phyloP scores from a whole-genome alignment of 495 filamentous ascomycete genomes.

The Aspergillus cavernicola region DNA sequence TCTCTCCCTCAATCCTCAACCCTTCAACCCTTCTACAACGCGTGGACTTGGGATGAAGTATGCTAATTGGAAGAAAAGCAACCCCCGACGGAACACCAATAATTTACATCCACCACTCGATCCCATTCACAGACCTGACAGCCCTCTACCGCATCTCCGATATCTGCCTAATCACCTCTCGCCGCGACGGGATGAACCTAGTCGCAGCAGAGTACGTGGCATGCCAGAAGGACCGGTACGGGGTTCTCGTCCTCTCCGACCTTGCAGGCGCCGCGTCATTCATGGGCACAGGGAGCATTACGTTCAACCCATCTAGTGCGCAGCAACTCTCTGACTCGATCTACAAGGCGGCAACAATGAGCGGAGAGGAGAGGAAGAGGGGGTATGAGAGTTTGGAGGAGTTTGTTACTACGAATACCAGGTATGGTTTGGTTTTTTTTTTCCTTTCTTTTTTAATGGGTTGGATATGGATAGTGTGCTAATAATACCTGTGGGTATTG shows the following conservation, averaged over 20 bases:
- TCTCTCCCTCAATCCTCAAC: background rate
- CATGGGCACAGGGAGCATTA: slow-evolving; percentile 71
- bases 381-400: slow-evolving; percentile 77
- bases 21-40: too few relatives aligned
- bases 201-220: slow-evolving; percentile 97
- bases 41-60: too few relatives aligned
- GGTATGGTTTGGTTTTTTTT: slow-evolving; percentile 46
- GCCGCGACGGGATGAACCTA: slow-evolving; percentile 95
- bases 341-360: slow-evolving; percentile 79
- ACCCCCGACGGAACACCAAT: slow-evolving; percentile 90
- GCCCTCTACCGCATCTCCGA: slow-evolving; percentile 88
- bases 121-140: slow-evolving; percentile 84
- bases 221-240: slow-evolving; percentile 76
- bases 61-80: slow-evolving; percentile 34
- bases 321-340: slow-evolving; percentile 84
- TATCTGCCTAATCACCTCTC: slow-evolving; percentile 84
- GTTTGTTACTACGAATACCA: slow-evolving; percentile 88
- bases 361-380: slow-evolving; percentile 65
- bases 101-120: slow-evolving; percentile 89
- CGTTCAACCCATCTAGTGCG: slow-evolving; percentile 90
- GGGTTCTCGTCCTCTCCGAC: slow-evolving; percentile 87
- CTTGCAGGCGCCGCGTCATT: slow-evolving; percentile 88
- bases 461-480: slow-evolving; percentile 1
- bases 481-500: slow-evolving; percentile 21
- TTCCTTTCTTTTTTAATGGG: background rate